Base-by-base conservation (phyloP, 2,329 filamentous ascomycete genomes). In the Ophiostoma sp. region DNA sequence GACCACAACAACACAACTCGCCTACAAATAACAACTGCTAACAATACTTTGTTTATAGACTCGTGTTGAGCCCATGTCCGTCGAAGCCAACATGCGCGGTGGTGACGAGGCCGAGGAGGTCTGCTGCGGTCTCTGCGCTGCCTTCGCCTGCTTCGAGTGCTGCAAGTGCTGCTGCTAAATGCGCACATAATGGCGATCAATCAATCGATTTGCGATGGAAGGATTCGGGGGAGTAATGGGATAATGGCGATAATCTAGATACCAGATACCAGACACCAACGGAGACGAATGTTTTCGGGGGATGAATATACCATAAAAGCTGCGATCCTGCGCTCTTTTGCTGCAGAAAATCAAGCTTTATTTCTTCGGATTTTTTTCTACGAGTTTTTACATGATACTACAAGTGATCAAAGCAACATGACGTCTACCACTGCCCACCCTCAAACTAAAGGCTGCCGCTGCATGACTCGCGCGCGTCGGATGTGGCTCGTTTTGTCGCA, bases 41-140 rank as follows among this genome's bases (percentile, higher is more conserved):
- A 70, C 69, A 48, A 70, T 52, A 48, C 4, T 19, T 48, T 48
- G 12, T 17, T 19, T 55, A 3, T 7, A 77, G 75, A 55, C 70
- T 73, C 74, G 55, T 63, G 63, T 72, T 55, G 76, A 78, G 73
- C 75, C 76, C 61, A 79, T 79, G 78, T 72, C 75, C 42, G 72
- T 74, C 28, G 74, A 76, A 12, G 75, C 76, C 74, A 74, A 61
- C 63, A 59, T 79, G 59, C 78, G 78, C 64, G 78, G 78, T 31
- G 78, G 78, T 25, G 77, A 75, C 66, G 74, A 76, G 57, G 76
- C 57, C 66, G 77, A 75, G 17, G 74, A 76, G 12, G 71, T 78
- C 74, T 78, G 77, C 76, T 78, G 77, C 73, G 77, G 77, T 42
- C 76, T 78, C 64, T 78, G 76, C 75, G 77, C 77, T 17, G 77